These are phyloP conservation scores for Brassica carinata DNA, from an alignment of 345 rosid genomes.

Conservation along the genomic window DNA sequence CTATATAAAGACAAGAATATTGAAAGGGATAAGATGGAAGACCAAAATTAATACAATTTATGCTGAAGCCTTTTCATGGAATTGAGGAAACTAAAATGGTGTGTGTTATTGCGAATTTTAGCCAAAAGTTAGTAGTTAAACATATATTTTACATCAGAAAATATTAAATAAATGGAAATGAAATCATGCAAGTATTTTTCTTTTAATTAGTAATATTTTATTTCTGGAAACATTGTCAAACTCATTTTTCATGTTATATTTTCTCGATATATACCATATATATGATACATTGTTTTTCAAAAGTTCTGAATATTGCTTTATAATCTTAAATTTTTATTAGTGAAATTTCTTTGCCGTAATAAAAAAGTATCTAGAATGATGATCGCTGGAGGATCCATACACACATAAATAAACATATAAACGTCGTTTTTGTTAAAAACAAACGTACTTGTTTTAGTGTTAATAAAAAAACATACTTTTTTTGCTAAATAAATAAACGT, in stretches of 20 bases:
- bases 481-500: neutral
- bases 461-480: no score
- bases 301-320: neutral
- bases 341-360: neutral
- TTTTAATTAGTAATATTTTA: no score
- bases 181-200: no score
- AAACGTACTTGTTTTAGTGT: neutral
- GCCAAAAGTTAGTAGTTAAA: no score
- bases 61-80: neutral
- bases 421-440: neutral
- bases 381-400: neutral
- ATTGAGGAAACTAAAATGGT: neutral
- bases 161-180: no score
- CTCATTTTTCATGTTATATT: neutral
- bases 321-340: neutral
- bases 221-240: neutral
- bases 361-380: neutral
- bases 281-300: no score
- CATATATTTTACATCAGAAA: neutral
- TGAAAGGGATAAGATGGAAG: neutral
- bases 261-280: neutral
- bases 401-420: neutral
- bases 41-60: neutral
- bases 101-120: neutral
- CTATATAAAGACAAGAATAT: constrained; percentile 27